Conservation (phyloP, 2,329 filamentous ascomycete species). For the Aspergillus candidus region DNA sequence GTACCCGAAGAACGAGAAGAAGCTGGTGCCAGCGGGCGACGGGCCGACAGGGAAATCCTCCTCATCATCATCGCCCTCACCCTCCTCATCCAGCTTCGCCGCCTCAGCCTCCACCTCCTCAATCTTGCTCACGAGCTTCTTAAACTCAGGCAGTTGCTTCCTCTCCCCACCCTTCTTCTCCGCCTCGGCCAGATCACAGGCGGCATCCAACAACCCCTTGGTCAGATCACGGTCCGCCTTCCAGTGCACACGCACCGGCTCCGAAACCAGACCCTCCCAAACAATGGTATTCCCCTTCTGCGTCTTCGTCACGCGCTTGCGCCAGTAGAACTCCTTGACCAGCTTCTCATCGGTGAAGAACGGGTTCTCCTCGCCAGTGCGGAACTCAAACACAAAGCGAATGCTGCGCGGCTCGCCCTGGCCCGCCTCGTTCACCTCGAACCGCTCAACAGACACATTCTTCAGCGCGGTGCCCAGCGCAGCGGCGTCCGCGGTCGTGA, state of each 20-base stretch:
- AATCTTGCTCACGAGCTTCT: slow-evolving; percentile 49
- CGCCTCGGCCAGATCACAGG: slow-evolving; percentile 62
- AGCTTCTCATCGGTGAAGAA: slow-evolving; percentile 72
- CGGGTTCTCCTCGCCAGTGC: slow-evolving; percentile 57
- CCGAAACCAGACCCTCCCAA: slow-evolving; percentile 73
- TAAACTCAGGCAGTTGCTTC: slow-evolving; percentile 47
- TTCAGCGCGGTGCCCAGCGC: slow-evolving; percentile 64
- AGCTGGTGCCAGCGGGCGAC: slow-evolving; percentile 62
- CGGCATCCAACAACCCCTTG: slow-evolving; percentile 68
- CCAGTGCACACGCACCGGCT: slow-evolving; percentile 84
- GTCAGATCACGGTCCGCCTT: slow-evolving; percentile 82
- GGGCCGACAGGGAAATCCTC: slow-evolving; percentile 37
- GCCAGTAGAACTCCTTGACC: slow-evolving; percentile 90
- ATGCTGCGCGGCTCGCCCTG: slow-evolving; percentile 75
- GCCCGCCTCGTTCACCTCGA: slow-evolving; percentile 59
- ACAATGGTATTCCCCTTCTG: slow-evolving; percentile 44
- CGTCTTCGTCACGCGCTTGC: slow-evolving; percentile 49
- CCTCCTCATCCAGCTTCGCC: slow-evolving; percentile 7
- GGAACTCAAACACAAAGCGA: slow-evolving; percentile 70
- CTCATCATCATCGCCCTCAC: slow-evolving; percentile 31
- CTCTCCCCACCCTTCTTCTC: slow-evolving; percentile 49
- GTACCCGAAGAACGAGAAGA: slow-evolving; percentile 88
- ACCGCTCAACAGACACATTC: slow-evolving; percentile 67
- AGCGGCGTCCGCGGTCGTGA: slow-evolving; percentile 67
- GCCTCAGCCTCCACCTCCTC: slow-evolving; percentile 32